Conservation (phyloP, 2,329 filamentous ascomycete species). For the Sporothrix mexicana region DNA sequence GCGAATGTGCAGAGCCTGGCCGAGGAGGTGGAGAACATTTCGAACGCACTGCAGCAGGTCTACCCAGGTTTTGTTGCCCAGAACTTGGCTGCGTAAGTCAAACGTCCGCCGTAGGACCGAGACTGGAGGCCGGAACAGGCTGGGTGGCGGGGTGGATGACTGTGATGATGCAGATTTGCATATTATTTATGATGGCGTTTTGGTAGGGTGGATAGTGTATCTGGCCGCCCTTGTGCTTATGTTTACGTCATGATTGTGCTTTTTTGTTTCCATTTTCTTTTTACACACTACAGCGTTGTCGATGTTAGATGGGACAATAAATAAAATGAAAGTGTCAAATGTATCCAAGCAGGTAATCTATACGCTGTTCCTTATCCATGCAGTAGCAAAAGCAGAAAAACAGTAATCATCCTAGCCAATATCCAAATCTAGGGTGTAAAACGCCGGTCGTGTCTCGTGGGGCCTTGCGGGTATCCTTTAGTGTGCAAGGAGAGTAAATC, state of each 20-base stretch:
- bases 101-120: too few species aligned
- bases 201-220: not conserved
- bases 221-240: not conserved
- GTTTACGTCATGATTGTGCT: not conserved
- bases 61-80: slow-evolving; percentile 64
- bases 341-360: not conserved
- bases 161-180: not conserved
- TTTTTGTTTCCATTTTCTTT: not conserved
- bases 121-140: too few species aligned
- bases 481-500: not conserved
- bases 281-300: not conserved
- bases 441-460: slow-evolving; percentile 5
- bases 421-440: not conserved
- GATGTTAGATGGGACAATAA: not conserved
- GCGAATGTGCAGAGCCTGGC: slow-evolving; percentile 82
- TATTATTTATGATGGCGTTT: slow-evolving; percentile 6
- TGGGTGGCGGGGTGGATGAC: too few species aligned
- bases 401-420: not conserved
- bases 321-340: not conserved
- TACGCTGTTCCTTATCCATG: too few species aligned
- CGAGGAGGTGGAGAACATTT: slow-evolving; percentile 81
- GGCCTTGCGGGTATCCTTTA: slow-evolving; percentile 28
- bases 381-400: not conserved
- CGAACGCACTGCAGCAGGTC: slow-evolving; percentile 77
- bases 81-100: slow-evolving; percentile 26